These are phyloP conservation scores for Sporothrix euskadiensis DNA, from an alignment of 2,329 filamentous ascomycete genomes.

Conservation along the genomic window DNA sequence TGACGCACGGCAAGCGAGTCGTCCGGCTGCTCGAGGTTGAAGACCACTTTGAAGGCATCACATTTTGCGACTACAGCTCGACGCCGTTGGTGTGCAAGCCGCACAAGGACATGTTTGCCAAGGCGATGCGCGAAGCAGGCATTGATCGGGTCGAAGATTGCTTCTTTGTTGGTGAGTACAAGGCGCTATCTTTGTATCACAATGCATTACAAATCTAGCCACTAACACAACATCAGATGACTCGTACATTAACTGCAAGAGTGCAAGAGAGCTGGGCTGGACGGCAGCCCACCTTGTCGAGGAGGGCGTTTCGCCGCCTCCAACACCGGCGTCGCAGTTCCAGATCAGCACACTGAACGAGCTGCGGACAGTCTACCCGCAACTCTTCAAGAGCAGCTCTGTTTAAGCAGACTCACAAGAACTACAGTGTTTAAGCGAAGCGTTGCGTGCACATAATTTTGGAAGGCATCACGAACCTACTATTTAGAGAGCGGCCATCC, in stretches of 20 bases:
- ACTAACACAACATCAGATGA: constrained; percentile 62
- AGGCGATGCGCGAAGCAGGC: constrained; percentile 84
- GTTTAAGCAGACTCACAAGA: neutral
- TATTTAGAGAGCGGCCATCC: neutral
- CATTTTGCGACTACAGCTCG: constrained; percentile 84
- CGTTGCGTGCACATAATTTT: neutral
- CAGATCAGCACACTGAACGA: constrained; percentile 77
- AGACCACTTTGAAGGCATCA: constrained; percentile 90
- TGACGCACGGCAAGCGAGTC: constrained; percentile 82
- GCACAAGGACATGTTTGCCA: constrained; percentile 75
- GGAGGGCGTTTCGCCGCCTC: constrained; percentile 64
- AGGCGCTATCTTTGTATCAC: neutral
- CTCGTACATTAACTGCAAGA: constrained; percentile 76
- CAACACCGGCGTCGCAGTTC: constrained; percentile 66
- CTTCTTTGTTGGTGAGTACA: constrained; percentile 81
- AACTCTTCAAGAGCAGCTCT: constrained; percentile 68
- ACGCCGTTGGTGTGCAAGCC: constrained; percentile 85
- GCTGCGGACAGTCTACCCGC: constrained; percentile 72
- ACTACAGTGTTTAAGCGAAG: neutral
- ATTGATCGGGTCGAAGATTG: constrained; percentile 68
- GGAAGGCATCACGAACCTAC: neutral
- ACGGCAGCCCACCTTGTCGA: constrained; percentile 83
- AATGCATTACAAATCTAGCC: too few species aligned
- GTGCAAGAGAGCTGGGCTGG: constrained; percentile 81
- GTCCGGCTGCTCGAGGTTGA: constrained; percentile 78